Conservation (phyloP, 805 yeast species). For the Metschnikowia chrysomelidarum region DNA sequence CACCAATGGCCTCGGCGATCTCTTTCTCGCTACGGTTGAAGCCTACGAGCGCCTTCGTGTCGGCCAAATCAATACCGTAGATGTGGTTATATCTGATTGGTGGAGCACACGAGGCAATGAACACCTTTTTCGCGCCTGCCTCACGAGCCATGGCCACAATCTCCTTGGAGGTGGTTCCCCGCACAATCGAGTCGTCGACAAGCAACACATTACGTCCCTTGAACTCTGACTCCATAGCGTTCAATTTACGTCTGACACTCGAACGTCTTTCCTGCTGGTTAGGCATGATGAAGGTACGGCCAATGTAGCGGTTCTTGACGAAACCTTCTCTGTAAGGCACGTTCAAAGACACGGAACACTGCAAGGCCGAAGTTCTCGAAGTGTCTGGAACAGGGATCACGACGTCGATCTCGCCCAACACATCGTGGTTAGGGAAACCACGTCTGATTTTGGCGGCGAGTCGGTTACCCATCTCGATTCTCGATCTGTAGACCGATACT, state of each 20-base stretch:
- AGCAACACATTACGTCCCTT: conserved; percentile 78
- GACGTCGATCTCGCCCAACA: conserved; percentile 71
- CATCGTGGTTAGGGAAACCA: conserved; percentile 39
- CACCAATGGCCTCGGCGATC: conserved; percentile 76
- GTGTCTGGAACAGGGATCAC: conserved; percentile 99
- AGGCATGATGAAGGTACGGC: conserved; percentile 98
- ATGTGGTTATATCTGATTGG: conserved; percentile 96
- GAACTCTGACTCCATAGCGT: conserved; percentile 95
- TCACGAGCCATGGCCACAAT: conserved; percentile 98
- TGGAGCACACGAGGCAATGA: conserved; percentile 96
- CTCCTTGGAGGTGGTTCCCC: conserved; percentile 97
- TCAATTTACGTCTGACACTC: conserved; percentile 88
- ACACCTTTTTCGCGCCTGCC: conserved; percentile 95
- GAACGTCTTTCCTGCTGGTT: conserved; percentile 93
- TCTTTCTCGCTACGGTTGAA: conserved; percentile 72
- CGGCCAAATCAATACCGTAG: conserved; percentile 97
- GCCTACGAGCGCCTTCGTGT: conserved; percentile 90
- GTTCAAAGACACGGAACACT: conserved; percentile 78
- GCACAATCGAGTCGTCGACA: conserved; percentile 95
- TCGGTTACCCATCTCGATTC: conserved; percentile 91
- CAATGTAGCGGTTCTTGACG: conserved; percentile 94
- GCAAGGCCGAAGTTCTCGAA: conserved; percentile 91
- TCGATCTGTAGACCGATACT: conserved; percentile 89
- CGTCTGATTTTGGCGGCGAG: conserved; percentile 68
- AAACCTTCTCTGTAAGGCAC: conserved; percentile 95